Evolutionary conservation across 495 filamentous ascomycete species (phyloP), one percentile per base, ranked within the genome.

Genomic region (Clohesyomyces aquaticus): DNA sequence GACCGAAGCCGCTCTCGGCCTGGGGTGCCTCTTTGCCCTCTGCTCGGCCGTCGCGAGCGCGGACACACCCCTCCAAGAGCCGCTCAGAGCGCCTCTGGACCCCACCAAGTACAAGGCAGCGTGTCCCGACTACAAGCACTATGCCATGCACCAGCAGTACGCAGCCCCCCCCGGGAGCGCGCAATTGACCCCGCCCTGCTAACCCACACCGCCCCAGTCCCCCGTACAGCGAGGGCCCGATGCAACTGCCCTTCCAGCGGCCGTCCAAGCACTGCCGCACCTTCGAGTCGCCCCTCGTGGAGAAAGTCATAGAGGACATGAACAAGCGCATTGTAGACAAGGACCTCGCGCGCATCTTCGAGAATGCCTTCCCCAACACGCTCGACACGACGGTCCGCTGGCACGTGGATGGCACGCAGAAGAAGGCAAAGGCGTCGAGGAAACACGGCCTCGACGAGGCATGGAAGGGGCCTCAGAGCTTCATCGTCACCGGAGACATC

Each of bases 401-500:
- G 88, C 88, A 91, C 72, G 77, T 78, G 3, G 81, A 89, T 65
- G 83, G 78, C 0, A 77, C 76, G 3, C 63, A 72, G 11, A 72
- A 62, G 32, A 71, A 75, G 10, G 67, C 54, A 25, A 54, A 72
- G 79, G 32, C 6, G 6, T 73, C 57, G 65, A 56, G 70, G 65
- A 46, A 27, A 57, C 48, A 71, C 18, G 83, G 85, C 22, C 77
- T 78, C 45, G 1, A 58, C 26, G 81, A 82, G 2, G 79, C 83
- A 61, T 96, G 92, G 92, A 81, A 88, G 59, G 93, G 91, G 0
- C 76, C 88, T 1, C 93, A 98, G 73, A 91, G 87, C 35, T 99
- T 99, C 75, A 89, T 99, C 63, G 95, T 99, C 48, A 99, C 94
- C 0, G 93, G 93, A n/a, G 94, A 99, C 71, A 99, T 99, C 73